These are phyloP conservation scores for Fusarium zealandicum DNA, from an alignment of 2,329 filamentous ascomycete genomes.

Conservation along the genomic window DNA sequence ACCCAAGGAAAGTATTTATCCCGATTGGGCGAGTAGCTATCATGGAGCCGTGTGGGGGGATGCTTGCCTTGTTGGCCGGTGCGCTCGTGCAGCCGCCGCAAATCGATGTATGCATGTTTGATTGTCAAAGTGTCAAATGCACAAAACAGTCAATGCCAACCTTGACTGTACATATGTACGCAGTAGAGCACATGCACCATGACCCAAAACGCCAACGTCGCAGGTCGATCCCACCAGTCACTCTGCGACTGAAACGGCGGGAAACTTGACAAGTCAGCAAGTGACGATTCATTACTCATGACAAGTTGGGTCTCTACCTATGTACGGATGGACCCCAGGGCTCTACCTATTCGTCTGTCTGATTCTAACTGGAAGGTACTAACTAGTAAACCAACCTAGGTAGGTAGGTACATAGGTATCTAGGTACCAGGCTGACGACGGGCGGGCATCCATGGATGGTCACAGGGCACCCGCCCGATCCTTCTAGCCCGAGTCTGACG, in stretches of 20 bases:
- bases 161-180: conserved; percentile 14
- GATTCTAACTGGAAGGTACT: too few species aligned
- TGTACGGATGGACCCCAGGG: too few species aligned
- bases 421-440: too few species aligned
- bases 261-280: conserved; percentile 6
- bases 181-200: neutral
- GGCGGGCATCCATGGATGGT: too few species aligned
- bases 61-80: neutral
- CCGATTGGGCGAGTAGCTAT: conserved; percentile 1
- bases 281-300: conserved; percentile 2
- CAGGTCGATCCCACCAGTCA: neutral
- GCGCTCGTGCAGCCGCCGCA: conserved; percentile 3
- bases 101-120: conserved; percentile 11
- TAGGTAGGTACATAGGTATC: too few species aligned
- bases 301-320: too few species aligned
- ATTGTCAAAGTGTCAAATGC: neutral
- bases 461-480: neutral
- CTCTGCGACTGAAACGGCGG: conserved; percentile 3
- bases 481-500: conserved; percentile 9
- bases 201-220: neutral
- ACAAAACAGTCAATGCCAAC: conserved; percentile 22
- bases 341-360: too few species aligned
- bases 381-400: too few species aligned
- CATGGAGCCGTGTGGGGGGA: conserved; percentile 24
- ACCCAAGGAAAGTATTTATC: conserved; percentile 12